Evolutionary conservation across 805 yeast genomes (phyloP), one percentile per base, ranked within the genome.

Genomic region (Helenozyma baotianmanensis): DNA sequence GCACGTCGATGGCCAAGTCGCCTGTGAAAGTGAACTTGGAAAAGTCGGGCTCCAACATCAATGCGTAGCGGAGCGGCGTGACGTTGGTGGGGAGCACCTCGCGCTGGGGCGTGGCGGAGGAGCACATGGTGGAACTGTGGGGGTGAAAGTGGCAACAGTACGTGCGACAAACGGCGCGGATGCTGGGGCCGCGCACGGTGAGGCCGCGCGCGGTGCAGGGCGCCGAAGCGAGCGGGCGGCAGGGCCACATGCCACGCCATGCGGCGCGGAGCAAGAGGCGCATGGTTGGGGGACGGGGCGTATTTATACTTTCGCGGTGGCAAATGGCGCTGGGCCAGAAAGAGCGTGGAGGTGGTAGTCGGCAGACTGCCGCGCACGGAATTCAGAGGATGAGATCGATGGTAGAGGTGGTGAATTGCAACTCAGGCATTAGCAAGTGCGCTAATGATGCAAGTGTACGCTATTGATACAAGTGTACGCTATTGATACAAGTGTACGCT

Each of bases 11-110:
- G 30, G 63, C 59, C 40, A 70, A 75, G 19, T 54, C 56, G 48
- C 86, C 87, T 29, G 62, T 59, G 48, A 75, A 80, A 36, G 72
- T 78, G 66, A 79, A 79, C 9, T 71, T 69, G 29, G 65, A 66
- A 38, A 80, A 71, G 45, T 51, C 45, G 10, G 72, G 72, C 40
- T 67, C 70, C 51, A 68, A 48, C 14, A 61, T 54, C 30, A 68
- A 43, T 30, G 57, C 60, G 43, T 68, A 68, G 41, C 64, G 64
- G 32, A 54, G 39, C 4, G 73, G 73, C 37, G 56, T 63, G 37
- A 66, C 67, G 36, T 62, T 55, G 33, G 64, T 52, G 14, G 73
- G 73, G 40, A 68, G 59, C 9, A 67, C 62, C 41, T 67, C 70
- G 37, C 72, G 56, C 18, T 38, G 27, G n/a, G 35, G 42, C 14